Conservation (phyloP, 2,329 filamentous ascomycete species). For the Ceratocystis lukuohia region DNA sequence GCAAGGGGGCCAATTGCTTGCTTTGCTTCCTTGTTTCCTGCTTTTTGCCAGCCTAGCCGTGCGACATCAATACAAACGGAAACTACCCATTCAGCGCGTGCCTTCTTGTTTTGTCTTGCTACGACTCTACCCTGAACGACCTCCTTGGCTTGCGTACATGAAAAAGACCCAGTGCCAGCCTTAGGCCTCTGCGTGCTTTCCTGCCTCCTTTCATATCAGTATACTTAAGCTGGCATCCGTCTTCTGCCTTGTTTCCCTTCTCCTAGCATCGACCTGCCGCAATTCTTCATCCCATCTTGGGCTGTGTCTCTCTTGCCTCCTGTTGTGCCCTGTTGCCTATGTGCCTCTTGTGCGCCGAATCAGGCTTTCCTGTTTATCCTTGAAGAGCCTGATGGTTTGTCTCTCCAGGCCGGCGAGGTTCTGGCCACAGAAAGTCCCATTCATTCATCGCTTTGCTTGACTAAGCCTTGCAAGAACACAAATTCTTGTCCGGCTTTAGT, state of each 20-base stretch:
- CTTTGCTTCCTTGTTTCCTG: not conserved
- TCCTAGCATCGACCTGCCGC: not conserved
- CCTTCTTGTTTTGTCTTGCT: not conserved
- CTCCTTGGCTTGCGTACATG: not conserved
- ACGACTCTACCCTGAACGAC: not conserved
- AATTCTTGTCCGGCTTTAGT: not conserved
- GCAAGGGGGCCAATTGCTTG: not conserved
- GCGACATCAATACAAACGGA: not conserved
- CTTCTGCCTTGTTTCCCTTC: not conserved
- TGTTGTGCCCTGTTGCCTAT: not conserved
- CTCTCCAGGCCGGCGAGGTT: not conserved
- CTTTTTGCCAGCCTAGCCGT: not conserved
- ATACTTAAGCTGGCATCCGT: not conserved
- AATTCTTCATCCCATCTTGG: not conserved
- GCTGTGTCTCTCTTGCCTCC: not conserved
- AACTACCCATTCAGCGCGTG: not conserved
- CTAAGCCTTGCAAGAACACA: not conserved
- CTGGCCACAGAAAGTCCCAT: not conserved
- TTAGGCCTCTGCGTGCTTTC: not conserved
- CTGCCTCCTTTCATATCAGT: not conserved
- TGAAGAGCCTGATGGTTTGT: no score
- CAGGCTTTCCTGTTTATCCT: no score
- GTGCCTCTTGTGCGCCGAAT: not conserved
- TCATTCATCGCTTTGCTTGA: not conserved
- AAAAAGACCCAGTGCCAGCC: not conserved